Conservation (phyloP, 768 basidiomycete species). For the Psilocybe tampanensis region DNA sequence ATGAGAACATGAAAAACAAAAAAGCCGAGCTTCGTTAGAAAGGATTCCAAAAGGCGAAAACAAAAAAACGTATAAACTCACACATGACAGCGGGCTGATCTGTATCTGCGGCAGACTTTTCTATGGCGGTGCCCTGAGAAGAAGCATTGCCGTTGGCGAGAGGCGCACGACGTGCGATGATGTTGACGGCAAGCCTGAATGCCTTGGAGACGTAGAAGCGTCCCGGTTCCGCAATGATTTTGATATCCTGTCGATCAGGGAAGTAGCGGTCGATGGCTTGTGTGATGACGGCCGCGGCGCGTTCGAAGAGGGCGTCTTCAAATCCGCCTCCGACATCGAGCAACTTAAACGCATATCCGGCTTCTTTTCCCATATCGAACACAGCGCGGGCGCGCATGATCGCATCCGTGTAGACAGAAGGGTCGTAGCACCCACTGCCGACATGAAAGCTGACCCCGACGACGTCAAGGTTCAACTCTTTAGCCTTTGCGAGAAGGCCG, state of each 20-base stretch:
- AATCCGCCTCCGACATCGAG: constrained; percentile 98
- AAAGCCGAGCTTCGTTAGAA: constrained; percentile 57
- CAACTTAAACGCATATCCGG: constrained; percentile 80
- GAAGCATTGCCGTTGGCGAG: constrained; percentile 22
- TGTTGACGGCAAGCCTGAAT: constrained; percentile 89
- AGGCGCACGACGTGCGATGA: constrained; percentile 85
- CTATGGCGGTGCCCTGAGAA: constrained; percentile 8
- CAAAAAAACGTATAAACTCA: constrained; percentile 47
- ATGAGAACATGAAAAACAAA: constrained; percentile 1
- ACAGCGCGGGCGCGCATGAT: constrained; percentile 78
- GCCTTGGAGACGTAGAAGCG: constrained; percentile 92
- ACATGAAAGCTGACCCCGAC: constrained; percentile 98
- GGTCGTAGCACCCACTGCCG: constrained; percentile 95
- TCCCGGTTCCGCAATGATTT: constrained; percentile 95
- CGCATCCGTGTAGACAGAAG: constrained; percentile 87
- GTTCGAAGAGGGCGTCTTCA: constrained; percentile 84
- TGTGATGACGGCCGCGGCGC: constrained; percentile 70
- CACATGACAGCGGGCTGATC: constrained; percentile 79
- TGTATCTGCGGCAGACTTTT: constrained; percentile 18
- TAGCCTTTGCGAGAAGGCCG: constrained; percentile 75
- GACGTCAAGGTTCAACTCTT: constrained; percentile 79
- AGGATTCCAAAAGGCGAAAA: constrained; percentile 18
- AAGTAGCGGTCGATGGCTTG: constrained; percentile 79
- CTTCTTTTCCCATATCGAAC: constrained; percentile 84
- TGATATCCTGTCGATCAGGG: constrained; percentile 66